Evolutionary conservation across 495 filamentous ascomycete species (phyloP).

Genomic region (Lasiosphaeria miniovina): DNA sequence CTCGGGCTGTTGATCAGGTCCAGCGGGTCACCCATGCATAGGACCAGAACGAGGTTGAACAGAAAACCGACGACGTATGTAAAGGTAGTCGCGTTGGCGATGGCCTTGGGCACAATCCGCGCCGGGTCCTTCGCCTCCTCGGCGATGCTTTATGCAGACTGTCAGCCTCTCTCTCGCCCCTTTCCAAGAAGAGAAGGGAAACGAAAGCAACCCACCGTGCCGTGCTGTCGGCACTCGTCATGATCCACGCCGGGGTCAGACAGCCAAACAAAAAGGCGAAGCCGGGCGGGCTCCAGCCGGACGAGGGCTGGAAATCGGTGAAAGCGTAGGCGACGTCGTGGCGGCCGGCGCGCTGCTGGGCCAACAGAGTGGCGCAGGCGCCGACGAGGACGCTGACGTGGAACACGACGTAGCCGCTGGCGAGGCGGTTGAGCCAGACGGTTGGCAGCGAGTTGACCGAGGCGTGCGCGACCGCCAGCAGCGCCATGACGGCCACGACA

Average conservation of each 20-base stretch:
- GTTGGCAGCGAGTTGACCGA: constrained; percentile 60
- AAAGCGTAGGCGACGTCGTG: constrained; percentile 61
- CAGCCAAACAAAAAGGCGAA: constrained; percentile 71
- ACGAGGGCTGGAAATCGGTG: constrained; percentile 55
- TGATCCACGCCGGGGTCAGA: constrained; percentile 65
- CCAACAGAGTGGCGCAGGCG: constrained; percentile 59
- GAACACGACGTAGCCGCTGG: constrained; percentile 63
- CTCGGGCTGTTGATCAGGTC: constrained; percentile 45
- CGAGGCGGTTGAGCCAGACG: constrained; percentile 62
- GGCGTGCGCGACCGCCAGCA: constrained; percentile 52
- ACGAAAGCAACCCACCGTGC: constrained; percentile 22
- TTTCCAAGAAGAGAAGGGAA: not conserved
- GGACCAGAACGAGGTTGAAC: constrained; percentile 62
- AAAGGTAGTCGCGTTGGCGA: constrained; percentile 56
- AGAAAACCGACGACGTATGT: constrained; percentile 60
- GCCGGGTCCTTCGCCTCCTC: constrained; percentile 62
- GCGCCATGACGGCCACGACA: constrained; percentile 61
- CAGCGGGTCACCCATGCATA: constrained; percentile 55
- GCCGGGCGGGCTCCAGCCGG: constrained; percentile 61
- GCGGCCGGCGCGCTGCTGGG: constrained; percentile 53
- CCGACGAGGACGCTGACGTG: constrained; percentile 57
- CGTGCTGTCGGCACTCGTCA: constrained; percentile 38
- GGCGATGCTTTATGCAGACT: constrained; percentile 39
- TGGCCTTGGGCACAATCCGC: constrained; percentile 58
- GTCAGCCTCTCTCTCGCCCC: not conserved